Conservation (phyloP, 257 asterid genomes). For the Nicotiana noctiflora region DNA sequence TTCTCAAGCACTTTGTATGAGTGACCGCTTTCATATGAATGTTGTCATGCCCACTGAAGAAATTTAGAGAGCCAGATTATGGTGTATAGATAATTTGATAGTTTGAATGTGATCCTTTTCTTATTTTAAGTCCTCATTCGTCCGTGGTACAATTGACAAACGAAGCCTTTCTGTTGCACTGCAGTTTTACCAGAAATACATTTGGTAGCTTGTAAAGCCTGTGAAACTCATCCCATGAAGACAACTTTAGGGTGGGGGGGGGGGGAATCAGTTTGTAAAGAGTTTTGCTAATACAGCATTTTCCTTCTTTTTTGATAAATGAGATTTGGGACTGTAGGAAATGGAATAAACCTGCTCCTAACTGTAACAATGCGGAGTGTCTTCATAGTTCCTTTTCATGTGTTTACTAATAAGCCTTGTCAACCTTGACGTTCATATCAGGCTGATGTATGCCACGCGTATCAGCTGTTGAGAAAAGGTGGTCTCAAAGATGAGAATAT, state of each 20-base stretch:
- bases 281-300: background rate
- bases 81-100: conserved; percentile 23
- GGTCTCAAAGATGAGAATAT: conserved; percentile 93
- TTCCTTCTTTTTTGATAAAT: conserved; percentile 14
- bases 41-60: background rate
- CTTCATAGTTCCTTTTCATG: background rate
- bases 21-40: background rate
- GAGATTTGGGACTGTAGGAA: background rate
- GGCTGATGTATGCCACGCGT: conserved; percentile 97
- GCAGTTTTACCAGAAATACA: background rate
- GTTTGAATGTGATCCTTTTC: background rate
- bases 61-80: background rate
- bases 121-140: background rate
- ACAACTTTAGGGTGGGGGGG: conserved; percentile 6
- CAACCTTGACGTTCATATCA: conserved; percentile 17
- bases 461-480: conserved; percentile 74
- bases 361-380: background rate
- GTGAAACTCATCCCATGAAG: background rate
- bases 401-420: background rate
- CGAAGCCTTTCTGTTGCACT: background rate
- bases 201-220: background rate
- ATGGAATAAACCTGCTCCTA: background rate
- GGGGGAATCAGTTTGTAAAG: background rate
- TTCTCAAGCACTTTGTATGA: background rate
- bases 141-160: conserved; percentile 20